Percentiles rank a stretch among this genome's conserved stretches.
Conservation (phyloP, 768 basidiomycete species). For the Tephrocybe sp. region DNA sequence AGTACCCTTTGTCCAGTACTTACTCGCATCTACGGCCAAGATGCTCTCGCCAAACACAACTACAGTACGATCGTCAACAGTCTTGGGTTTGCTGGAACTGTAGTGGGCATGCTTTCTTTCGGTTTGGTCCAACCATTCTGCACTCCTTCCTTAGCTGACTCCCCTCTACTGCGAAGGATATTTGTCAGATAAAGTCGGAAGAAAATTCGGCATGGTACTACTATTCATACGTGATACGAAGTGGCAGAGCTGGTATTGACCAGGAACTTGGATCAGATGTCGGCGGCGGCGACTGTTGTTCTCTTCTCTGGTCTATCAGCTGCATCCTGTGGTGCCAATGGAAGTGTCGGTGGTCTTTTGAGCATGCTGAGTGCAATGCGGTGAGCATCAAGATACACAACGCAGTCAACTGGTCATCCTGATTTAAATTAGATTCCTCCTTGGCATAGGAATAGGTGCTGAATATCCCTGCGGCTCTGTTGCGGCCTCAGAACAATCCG, state of each 20-base stretch:
- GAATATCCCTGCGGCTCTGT: constrained; percentile 91
- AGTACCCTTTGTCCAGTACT: not conserved
- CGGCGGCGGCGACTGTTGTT: not conserved
- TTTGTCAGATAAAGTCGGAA: constrained; percentile 11
- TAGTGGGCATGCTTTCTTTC: constrained; percentile 13
- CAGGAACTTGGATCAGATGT: not conserved
- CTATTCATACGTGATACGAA: no score
- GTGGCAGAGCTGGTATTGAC: not conserved
- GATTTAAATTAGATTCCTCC: constrained; percentile 64
- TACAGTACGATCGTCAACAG: constrained; percentile 14
- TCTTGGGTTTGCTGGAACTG: constrained; percentile 11
- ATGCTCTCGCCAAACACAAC: constrained; percentile 6
- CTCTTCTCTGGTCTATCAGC: constrained; percentile 82
- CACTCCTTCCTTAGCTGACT: not conserved
- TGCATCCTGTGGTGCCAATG: constrained; percentile 74
- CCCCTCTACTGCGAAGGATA: constrained; percentile 1
- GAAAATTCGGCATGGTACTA: constrained; percentile 14
- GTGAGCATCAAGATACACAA: constrained; percentile 31
- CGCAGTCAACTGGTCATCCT: not conserved
- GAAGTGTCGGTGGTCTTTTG: constrained; percentile 63
- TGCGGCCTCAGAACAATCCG: constrained; percentile 85
- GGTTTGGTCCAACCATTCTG: not conserved
- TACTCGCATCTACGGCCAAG: constrained; percentile 11
- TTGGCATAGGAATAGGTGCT: constrained; percentile 88
- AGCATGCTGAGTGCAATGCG: constrained; percentile 78